Evolutionary conservation across 2,329 filamentous ascomycete genomes (phyloP).

Genomic region (Ophiostoma novo-ulmi): DNA sequence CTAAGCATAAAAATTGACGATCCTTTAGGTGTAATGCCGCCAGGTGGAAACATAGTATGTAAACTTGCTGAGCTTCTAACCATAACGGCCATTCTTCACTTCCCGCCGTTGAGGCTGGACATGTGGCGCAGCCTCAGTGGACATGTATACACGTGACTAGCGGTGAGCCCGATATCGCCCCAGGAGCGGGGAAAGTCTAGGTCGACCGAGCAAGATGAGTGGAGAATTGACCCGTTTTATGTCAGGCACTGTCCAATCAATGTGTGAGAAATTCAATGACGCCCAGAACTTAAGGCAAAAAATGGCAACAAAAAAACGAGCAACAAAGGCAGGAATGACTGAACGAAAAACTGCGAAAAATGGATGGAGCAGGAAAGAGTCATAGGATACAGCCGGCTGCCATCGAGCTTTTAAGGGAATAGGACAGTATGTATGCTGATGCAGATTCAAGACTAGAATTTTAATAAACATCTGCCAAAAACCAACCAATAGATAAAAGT

Average conservation of each 20-base stretch:
- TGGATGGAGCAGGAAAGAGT: background rate
- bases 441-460: too few relatives aligned
- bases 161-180: constrained; percentile 15
- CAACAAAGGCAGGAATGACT: background rate
- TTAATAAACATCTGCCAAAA: too few relatives aligned
- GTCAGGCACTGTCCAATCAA: background rate
- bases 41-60: background rate
- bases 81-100: background rate
- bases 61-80: background rate
- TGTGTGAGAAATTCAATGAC: background rate
- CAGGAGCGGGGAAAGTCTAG: constrained; percentile 14
- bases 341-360: background rate
- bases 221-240: background rate
- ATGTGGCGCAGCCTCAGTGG: background rate
- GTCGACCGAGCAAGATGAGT: background rate
- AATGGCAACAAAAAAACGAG: background rate
- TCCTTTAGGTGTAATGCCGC: background rate
- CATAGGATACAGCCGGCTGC: background rate
- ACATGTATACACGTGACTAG: background rate
- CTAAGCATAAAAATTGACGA: background rate
- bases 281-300: background rate
- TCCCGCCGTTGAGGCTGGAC: background rate
- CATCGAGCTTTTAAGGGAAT: too few relatives aligned
- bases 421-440: too few relatives aligned
- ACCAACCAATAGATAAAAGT: background rate